These are phyloP conservation scores for Neocucurbitaria cava DNA, from an alignment of 2,329 filamentous ascomycete species.

Conservation along the genomic window DNA sequence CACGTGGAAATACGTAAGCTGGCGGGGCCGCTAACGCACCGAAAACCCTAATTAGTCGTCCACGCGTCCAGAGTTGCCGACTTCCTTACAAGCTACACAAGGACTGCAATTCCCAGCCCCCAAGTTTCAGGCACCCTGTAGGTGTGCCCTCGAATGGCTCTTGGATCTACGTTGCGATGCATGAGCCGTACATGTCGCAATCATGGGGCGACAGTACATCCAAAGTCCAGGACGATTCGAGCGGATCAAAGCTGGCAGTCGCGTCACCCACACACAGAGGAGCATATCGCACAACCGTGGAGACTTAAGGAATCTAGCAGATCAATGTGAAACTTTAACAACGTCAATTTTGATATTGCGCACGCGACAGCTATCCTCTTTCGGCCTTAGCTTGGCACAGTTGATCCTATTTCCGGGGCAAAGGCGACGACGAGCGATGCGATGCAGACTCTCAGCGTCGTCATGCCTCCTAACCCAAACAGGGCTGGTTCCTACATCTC, in stretches of 20 bases:
- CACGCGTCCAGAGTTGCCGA: background rate
- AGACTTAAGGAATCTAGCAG: no score
- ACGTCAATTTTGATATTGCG: background rate
- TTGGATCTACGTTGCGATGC: background rate
- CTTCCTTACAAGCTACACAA: background rate
- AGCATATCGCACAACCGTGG: no score
- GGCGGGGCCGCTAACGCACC: background rate
- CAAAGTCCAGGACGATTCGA: background rate
- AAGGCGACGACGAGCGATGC: background rate
- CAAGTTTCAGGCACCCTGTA: background rate
- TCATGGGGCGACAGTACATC: background rate
- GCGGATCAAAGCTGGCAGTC: background rate
- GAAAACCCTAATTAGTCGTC: background rate
- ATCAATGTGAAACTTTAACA: no score
- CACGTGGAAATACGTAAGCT: background rate
- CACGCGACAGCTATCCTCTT: constrained; percentile 25
- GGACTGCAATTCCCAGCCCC: background rate
- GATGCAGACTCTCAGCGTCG: constrained; percentile 21
- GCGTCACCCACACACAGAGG: no score
- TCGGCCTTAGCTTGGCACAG: constrained; percentile 11
- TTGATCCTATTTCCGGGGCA: constrained; percentile 9
- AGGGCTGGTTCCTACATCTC: constrained; percentile 15
- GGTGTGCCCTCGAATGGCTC: background rate
- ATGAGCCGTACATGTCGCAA: background rate
- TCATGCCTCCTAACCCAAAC: constrained; percentile 29